Base-by-base conservation (phyloP, 805 yeast genomes). In the Candida vaughaniae region DNA sequence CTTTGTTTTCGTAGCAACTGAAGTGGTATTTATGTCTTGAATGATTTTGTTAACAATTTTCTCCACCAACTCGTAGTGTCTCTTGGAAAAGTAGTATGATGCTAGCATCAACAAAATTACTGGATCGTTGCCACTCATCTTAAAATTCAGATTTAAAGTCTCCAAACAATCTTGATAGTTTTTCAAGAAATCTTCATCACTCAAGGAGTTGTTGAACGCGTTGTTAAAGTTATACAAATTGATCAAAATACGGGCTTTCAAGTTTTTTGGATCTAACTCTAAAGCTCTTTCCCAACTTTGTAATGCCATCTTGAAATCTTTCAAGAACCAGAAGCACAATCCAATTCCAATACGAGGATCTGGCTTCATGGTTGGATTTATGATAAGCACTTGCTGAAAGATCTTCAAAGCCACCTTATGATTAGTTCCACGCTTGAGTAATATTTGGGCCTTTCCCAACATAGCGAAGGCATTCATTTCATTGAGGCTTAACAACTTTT, bases 281-380 rank as follows among this genome's bases (percentile, higher is more conserved):
- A 80, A 62, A 1, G 87, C 74, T 52, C 97, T 75, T 44, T 77
- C 75, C 97, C 98, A 93, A 0, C 98, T 83, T 33, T 67, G 65
- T 5, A 74, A 53, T 0, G 99, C 98, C 66, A 87, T 75, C 35
- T 74, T 75, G 45, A 77, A 75, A 57, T 87, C 95, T 35, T 83
- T 83, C 43, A 93, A 66, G 42, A 77, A 77, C 97, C 97, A 93
- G 56, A 82, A 91, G 60, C 97, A 90, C 46, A 93, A 66, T 23
- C 99, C 99, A 43, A 91, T 78, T 19, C 98, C 99, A 42, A 93
- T 75, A 60, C 99, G 73, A 14, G 97, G 95, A 63, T 91, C 97
- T 4, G 98, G 97, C 48, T 76, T 75, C 48, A 84, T 64, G 25
- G 83, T 56, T 2, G 97, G 97, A 44, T 88, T 82, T 33, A 81